A percentile compares a stretch with the other conserved stretches of the same genome.
phyloP scores from a whole-genome alignment of 345 rosid genomes.

The Eucalyptus regnans region DNA sequence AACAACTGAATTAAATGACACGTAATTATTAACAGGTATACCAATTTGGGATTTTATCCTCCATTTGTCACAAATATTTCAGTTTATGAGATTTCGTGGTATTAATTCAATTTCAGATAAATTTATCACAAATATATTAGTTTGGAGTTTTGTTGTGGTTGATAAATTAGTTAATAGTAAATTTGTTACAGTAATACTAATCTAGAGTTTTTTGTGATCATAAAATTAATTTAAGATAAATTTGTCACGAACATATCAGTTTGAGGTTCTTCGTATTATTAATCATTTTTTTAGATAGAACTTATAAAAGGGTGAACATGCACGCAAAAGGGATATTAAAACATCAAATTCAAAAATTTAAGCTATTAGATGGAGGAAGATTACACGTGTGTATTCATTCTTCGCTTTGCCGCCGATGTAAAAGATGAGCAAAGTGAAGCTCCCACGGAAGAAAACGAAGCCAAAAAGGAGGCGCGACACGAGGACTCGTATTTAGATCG shows the following conservation, averaged over 20 bases:
- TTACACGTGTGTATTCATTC: fast-evolving
- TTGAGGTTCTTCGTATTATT: fast-evolving
- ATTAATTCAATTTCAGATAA: too few species aligned
- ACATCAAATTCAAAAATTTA: too few species aligned
- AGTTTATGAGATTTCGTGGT: fast-evolving
- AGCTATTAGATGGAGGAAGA: fast-evolving
- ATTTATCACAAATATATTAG: fast-evolving
- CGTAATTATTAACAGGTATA: fast-evolving
- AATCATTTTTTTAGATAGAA: too few species aligned
- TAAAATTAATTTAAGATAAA: fast-evolving
- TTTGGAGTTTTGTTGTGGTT: fast-evolving
- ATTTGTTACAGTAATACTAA: fast-evolving
- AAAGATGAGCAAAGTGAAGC: neutral
- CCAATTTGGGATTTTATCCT: fast-evolving
- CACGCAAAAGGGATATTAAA: neutral
- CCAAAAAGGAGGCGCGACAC: neutral
- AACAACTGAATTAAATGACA: too few species aligned
- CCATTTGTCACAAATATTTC: fast-evolving
- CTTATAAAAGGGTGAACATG: neutral
- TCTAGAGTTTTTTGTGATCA: fast-evolving
- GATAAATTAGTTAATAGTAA: too few species aligned
- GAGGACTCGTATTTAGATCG: too few species aligned
- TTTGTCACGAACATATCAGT: fast-evolving
- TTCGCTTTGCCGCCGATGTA: neutral
- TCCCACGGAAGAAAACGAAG: neutral